Evolutionary conservation across 1,284 basidiomycete genomes (phyloP), one percentile per base, ranked within the genome.

Genomic region (Wallemia mellicola): DNA sequence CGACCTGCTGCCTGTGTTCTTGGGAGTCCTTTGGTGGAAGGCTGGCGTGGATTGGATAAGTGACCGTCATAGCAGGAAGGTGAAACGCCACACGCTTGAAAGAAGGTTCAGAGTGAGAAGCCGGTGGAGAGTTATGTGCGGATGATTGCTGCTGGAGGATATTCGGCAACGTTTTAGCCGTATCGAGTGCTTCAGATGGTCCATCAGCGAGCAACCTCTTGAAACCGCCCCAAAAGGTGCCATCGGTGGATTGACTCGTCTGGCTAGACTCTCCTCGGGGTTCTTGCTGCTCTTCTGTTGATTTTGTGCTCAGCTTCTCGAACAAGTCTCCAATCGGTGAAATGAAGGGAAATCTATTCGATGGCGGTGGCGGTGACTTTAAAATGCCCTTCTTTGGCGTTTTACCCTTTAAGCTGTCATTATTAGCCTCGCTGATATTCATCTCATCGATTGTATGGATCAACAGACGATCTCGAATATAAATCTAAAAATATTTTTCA

Each of bases 41-140:
- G 78, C 83, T 1, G 86, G 86, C 22, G 86, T 84, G 59, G 67
- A 91, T 89, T 0, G 84, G 85, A 67, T 89, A 92, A 26, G 86
- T 79, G 25, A 81, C 85, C 28, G 78, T 79, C 65, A 88, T 77
- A 65, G 81, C 77, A 0, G 83, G 84, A 1, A 89, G 72, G 63
- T 86, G 82, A 67, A 87, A 89, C 64, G 88, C 83, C 0, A 84
- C 85, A 59, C 83, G 73, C 67, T 83, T 87, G 62, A 89, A 75
- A 3, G 83, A 77, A 28, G 54, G 54, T 28, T 19, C 28, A 14
- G 24, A 33, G 17, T 38, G 54, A 24, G 55, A n/a, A 24, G 32
- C 32, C 19, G 33, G 26, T 15, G 27, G 48, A n/a, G 57, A 32
- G 61, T 11, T n/a, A 22, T 11, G n/a, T 22, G 38, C 22, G 14